Base-by-base conservation (phyloP, 2,329 filamentous ascomycete species). In the Alternaria tenuissima region DNA sequence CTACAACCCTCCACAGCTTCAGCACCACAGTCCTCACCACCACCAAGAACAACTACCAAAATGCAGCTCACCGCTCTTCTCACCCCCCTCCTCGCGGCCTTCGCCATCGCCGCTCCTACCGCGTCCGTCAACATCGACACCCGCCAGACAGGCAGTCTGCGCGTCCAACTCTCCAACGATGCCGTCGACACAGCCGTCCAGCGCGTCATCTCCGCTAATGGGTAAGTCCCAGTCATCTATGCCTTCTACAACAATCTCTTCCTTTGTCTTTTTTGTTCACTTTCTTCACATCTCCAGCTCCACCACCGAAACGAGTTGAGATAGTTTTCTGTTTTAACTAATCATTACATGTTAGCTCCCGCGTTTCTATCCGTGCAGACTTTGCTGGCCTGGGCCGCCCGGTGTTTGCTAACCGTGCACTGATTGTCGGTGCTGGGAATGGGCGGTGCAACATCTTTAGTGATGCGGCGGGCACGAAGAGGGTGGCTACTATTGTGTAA, bases 161-260 rank as follows among this genome's bases (percentile, higher is more conserved):
- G 66, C 47, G 64, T 67, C 9, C 60, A 60, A 26, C 48, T 69
- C 34, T 57, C 64, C 12, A 26, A 61, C 49, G 66, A 68, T 49
- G 38, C 49, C 30, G 53, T 42, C 43, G 64, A 67, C 32, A 57
- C 63, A 34, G 66, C 56, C 1, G 63, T 57, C 12, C 64, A 66
- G 59, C 9, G 20, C 41, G 34, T 61, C 4, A 63, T 69, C 46
- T 43, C 60, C 42, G 52, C 52, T 9, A 62, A 24, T 2, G 18
- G 32, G 32, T 34, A 34, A 16, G 32, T 14, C 28, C 9, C 28
- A 11, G 9, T 4, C 28, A 12, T 12, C 28, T 12, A 9, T 12
- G 1, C 9, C 11, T 11, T 30, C 28, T 2, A 11, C 28, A 30
- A 8, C 7, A 8, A 30, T 30, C 28, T 30, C 8, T 30, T 30